Base-by-base conservation (phyloP, 495 filamentous ascomycete species). In the Pyrenula massariospora region DNA sequence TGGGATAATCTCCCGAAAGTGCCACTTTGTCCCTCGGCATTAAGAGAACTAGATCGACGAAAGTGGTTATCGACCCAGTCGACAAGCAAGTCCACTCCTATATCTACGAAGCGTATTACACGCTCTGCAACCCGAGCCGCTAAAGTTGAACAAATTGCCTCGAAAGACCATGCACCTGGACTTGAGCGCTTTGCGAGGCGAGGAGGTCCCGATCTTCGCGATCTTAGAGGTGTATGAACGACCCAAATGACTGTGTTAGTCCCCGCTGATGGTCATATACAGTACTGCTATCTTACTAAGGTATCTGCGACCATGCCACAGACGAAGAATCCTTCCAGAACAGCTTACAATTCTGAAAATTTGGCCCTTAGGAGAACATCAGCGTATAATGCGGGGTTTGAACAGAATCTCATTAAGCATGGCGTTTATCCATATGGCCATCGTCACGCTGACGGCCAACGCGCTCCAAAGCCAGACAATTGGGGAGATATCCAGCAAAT, bases 341-440 rank as follows among this genome's bases (percentile, higher is more conserved):
- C n/a, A n/a, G n/a, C n/a, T n/a, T n/a, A n/a, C n/a, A n/a, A n/a
- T n/a, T n/a, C n/a, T n/a, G n/a, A n/a, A n/a, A n/a, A n/a, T n/a
- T n/a, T n/a, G n/a, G n/a, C n/a, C n/a, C n/a, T n/a, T n/a, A n/a
- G n/a, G 53, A 63, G 54, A 12, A 60, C 56, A 11, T 58, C 60
- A 21, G 55, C 66, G 19, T 73, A 74, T 48, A 57, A 66, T 49
- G 0, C 12, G 3, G 36, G 61, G 25, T 76, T 74, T 52, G 62
- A 72, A 57, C 64, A 68, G 50, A 56, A 65, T 55, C 56, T 76
- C 10, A 63, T 63, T 25, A 66, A 76, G 56, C 12, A 63, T 52
- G 52, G 60, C 54, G 59, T 73, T 20, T 72, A 69, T 57, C 62
- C 57, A 47, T 2, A 63, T 54, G 51, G 55, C 53, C 59, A 55